Evolutionary conservation across 306 rosid species (phyloP).

Genomic region (Cucurbita ficifolia): DNA sequence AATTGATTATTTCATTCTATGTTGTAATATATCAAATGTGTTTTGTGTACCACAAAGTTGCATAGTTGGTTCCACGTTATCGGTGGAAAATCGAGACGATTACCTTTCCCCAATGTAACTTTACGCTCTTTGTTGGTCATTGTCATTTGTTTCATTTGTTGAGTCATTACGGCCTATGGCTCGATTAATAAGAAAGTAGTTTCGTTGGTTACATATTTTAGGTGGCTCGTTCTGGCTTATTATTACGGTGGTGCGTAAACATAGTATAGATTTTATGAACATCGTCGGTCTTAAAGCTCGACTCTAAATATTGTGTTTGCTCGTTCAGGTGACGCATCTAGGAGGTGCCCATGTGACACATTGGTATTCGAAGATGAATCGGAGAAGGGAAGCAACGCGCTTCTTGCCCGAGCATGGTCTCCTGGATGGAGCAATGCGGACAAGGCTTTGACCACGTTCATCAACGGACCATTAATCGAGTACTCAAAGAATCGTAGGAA

Average conservation of each 20-base stretch:
- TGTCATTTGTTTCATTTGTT: background rate
- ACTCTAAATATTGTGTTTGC: background rate
- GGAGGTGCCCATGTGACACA: slow-evolving; percentile 46
- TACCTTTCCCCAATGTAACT: background rate
- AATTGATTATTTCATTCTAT: too few species aligned
- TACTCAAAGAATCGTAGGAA: slow-evolving; percentile 75
- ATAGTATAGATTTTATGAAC: background rate
- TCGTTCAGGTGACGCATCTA: slow-evolving; percentile 58
- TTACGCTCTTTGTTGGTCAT: background rate
- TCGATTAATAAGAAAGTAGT: background rate
- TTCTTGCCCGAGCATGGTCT: slow-evolving; percentile 97
- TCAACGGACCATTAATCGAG: slow-evolving; percentile 79
- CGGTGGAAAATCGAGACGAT: background rate
- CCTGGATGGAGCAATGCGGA: slow-evolving; percentile 99
- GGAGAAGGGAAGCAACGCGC: slow-evolving; percentile 96
- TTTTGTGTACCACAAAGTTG: background rate
- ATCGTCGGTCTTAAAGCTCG: background rate
- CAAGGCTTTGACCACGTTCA: slow-evolving; percentile 66
- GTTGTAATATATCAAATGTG: background rate
- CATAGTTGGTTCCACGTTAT: background rate
- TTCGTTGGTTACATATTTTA: background rate
- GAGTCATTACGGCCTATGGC: background rate
- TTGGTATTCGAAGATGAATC: slow-evolving; percentile 73
- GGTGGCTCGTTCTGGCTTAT: background rate
- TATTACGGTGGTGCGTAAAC: background rate